A percentile compares a stretch with the other conserved stretches of the same genome.
These are phyloP conservation scores for Penicillium capsulatum DNA, from an alignment of 2,329 filamentous ascomycete species.

Conservation along the genomic window DNA sequence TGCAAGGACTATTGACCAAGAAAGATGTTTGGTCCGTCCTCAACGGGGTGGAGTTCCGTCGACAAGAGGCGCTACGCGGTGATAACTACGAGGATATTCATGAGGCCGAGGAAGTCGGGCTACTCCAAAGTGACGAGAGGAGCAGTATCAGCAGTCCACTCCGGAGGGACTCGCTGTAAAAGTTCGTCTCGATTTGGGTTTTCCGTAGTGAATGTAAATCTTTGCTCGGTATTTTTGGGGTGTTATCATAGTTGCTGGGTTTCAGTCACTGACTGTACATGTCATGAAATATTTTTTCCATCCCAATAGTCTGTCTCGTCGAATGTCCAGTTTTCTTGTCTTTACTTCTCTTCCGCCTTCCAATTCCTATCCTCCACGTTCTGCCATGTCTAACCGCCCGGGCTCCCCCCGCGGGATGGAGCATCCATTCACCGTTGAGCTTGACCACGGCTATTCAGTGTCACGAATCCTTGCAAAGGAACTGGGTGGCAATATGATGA, in stretches of 20 bases:
- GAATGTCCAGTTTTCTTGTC: too few species aligned
- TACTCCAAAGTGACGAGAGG: conserved; percentile 35
- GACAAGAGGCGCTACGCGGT: conserved; percentile 29
- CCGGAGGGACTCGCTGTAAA: conserved; percentile 30
- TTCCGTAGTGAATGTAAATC: conserved; percentile 3
- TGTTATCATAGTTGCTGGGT: too few species aligned
- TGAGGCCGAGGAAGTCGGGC: conserved; percentile 34
- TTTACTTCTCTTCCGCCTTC: too few species aligned
- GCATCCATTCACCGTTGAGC: too few species aligned
- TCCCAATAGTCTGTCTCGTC: too few species aligned
- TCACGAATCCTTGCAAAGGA: too few species aligned
- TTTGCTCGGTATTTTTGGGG: neutral
- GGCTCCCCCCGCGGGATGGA: too few species aligned
- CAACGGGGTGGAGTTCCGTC: conserved; percentile 64
- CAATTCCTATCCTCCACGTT: too few species aligned
- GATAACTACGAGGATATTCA: conserved; percentile 24
- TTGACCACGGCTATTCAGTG: too few species aligned
- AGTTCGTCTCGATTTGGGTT: neutral
- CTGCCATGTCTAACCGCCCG: conserved; percentile 19
- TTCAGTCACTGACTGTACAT: too few species aligned
- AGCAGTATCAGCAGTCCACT: conserved; percentile 32
- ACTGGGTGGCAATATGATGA: conserved; percentile 49
- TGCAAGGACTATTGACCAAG: conserved; percentile 87
- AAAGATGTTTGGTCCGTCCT: conserved; percentile 96
- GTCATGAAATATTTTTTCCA: conserved; percentile 2